phyloP scores from a whole-genome alignment of 768 basidiomycete genomes.

The Albatrellus ellisii region DNA sequence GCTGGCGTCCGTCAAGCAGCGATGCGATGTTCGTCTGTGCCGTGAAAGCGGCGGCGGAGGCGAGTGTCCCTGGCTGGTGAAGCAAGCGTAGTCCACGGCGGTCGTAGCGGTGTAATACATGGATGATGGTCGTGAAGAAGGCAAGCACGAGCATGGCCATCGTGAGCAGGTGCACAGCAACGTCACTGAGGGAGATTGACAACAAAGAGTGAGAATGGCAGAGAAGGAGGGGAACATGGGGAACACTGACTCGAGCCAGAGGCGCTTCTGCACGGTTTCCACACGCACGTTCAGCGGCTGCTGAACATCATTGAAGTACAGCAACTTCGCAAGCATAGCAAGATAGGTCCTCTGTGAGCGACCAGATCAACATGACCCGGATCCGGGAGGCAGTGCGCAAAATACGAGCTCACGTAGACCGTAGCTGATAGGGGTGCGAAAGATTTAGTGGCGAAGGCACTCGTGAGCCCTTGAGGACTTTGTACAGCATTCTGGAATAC shows the following conservation, averaged over 20 bases:
- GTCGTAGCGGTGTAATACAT: constrained; percentile 32
- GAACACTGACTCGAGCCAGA: constrained; percentile 34
- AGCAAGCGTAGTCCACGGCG: constrained; percentile 30
- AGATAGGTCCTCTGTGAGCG: constrained; percentile 30
- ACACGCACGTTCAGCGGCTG: constrained; percentile 28
- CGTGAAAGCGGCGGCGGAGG: constrained; percentile 41
- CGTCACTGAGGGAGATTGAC: constrained; percentile 19
- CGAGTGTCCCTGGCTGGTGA: constrained; percentile 39
- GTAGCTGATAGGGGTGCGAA: constrained; percentile 26
- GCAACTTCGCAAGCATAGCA: constrained; percentile 33
- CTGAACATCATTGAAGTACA: constrained; percentile 32
- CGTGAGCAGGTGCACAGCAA: constrained; percentile 31
- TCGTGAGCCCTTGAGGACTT: constrained; percentile 25
- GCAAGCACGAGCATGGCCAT: constrained; percentile 31
- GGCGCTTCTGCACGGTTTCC: constrained; percentile 30
- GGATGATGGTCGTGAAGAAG: constrained; percentile 28
- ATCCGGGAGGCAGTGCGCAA: not conserved
- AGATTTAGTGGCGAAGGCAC: constrained; percentile 23
- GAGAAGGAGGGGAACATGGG: not conserved
- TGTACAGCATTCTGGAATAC: constrained; percentile 33
- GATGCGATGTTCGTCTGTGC: constrained; percentile 36
- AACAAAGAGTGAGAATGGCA: not conserved
- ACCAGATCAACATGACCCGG: not conserved
- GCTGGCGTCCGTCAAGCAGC: constrained; percentile 28
- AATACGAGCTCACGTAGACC: constrained; percentile 35